Base-by-base conservation (phyloP, 495 filamentous ascomycete genomes). In the Annulohypoxylon nitens region DNA sequence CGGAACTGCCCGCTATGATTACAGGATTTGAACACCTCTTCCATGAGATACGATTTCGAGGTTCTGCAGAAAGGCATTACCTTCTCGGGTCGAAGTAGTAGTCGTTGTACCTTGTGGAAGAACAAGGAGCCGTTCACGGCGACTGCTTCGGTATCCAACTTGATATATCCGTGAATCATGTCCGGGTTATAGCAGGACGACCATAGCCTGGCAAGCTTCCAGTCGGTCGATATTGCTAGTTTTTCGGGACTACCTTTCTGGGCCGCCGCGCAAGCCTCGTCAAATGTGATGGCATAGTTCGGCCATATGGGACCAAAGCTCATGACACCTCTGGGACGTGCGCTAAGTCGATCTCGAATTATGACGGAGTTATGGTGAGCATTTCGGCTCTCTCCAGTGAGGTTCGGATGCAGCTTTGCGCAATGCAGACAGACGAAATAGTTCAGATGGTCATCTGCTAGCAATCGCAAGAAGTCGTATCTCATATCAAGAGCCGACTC, bases 231-330 rank as follows among this genome's bases (percentile, higher is more conserved):
- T 64, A 73, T 64, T 4, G 70, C 6, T 12, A 16, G n/a, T 3
- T 8, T n/a, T n/a, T 12, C 23, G 16, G n/a, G 10, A 16, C 8
- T 18, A 12, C 30, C 8, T 36, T 5, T n/a, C 10, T 55, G 1
- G 33, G 34, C 37, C 26, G 47, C 36, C 26, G 47, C 36, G 37
- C 34, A 33, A 2, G 58, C 60, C 20, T 64, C 43, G 20, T 61
- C 0, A 26, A 20, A 36, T 37, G 41, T 48, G 18, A 73, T 48
- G 33, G 43, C 60, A 34, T 64, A 55, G 10, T 73, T 51, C 39
- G 70, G 70, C 70, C 70, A 73, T 16, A 73, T 25, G 2, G 45
- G 34, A 6, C 70, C 70, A 43, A 73, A 73, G 16, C 45, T 69
- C 70, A 73, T 61, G 4, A 59, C 3, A 1, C 64, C 70, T 11